A percentile compares a stretch with the other conserved stretches of the same genome.
These are phyloP conservation scores for Aristolochia californica DNA, from an alignment of 164 flowering plant species.

Conservation along the genomic window DNA sequence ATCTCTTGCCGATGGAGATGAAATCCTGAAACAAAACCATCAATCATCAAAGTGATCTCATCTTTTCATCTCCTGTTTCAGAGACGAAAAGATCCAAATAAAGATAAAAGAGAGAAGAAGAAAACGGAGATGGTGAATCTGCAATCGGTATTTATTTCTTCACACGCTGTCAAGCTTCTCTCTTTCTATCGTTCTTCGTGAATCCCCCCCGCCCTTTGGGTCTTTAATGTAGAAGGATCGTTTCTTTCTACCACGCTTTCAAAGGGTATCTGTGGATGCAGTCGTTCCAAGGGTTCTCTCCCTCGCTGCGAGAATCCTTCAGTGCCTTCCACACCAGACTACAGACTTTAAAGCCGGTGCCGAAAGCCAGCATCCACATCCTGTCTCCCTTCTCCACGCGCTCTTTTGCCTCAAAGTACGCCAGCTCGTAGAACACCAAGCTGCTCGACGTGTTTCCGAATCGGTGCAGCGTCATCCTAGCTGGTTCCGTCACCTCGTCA, in stretches of 20 bases:
- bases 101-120: too few relatives aligned
- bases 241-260: constrained; percentile 13
- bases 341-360: constrained; percentile 60
- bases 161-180: too few relatives aligned
- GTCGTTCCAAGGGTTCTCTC: constrained; percentile 54
- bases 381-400: constrained; percentile 38
- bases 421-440: constrained; percentile 50
- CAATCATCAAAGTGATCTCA: too few relatives aligned
- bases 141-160: too few relatives aligned
- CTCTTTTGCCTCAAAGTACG: constrained; percentile 50
- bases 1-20: too few relatives aligned
- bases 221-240: too few relatives aligned
- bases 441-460: constrained; percentile 60
- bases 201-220: too few relatives aligned
- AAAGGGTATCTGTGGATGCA: constrained; percentile 43
- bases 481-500: constrained; percentile 41
- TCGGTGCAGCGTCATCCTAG: constrained; percentile 47
- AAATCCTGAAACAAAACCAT: too few relatives aligned
- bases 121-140: too few relatives aligned
- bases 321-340: constrained; percentile 42
- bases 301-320: constrained; percentile 18
- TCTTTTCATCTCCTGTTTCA: too few relatives aligned
- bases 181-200: too few relatives aligned
- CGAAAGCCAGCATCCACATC: constrained; percentile 57
- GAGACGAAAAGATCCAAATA: too few relatives aligned